Conservation (phyloP, 2,329 filamentous ascomycete species). For the Capronia coronata region DNA sequence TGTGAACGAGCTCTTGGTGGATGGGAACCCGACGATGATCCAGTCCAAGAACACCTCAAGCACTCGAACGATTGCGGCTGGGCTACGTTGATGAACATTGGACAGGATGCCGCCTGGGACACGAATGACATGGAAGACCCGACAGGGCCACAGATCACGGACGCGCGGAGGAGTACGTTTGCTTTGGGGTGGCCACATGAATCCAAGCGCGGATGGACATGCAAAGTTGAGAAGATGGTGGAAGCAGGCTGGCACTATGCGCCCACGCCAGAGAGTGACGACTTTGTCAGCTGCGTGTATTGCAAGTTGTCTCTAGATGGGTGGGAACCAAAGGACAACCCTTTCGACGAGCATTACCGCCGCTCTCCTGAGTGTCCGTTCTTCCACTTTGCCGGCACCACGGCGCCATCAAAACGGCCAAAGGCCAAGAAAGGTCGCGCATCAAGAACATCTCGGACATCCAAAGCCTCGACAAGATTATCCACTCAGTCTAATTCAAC, state of each 20-base stretch:
- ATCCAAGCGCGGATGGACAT: constrained; percentile 77
- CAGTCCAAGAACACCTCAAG: constrained; percentile 75
- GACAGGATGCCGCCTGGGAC: constrained; percentile 56
- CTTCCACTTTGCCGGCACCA: constrained; percentile 61
- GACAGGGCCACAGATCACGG: constrained; percentile 60
- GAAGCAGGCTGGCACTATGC: constrained; percentile 94
- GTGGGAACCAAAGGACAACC: constrained; percentile 90
- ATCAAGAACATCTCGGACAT: constrained; percentile 36
- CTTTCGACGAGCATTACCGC: constrained; percentile 79
- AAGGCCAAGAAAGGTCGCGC: constrained; percentile 49
- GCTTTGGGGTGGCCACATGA: constrained; percentile 84
- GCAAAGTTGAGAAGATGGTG: constrained; percentile 83
- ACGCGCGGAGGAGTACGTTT: constrained; percentile 78
- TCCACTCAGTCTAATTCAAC: constrained; percentile 46
- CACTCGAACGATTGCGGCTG: constrained; percentile 80
- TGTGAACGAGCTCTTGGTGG: constrained; percentile 80
- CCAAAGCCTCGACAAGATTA: constrained; percentile 60
- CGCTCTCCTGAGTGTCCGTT: constrained; percentile 75
- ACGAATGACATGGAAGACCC: constrained; percentile 65
- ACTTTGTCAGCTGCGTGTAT: constrained; percentile 86
- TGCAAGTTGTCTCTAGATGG: constrained; percentile 85
- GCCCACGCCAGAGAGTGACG: constrained; percentile 72
- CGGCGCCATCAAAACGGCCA: constrained; percentile 50
- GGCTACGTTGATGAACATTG: constrained; percentile 63
- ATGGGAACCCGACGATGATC: constrained; percentile 83